These are phyloP conservation scores for Globisporangium cystogenes DNA, from an alignment of 352 stramenopile species.

Conservation along the genomic window DNA sequence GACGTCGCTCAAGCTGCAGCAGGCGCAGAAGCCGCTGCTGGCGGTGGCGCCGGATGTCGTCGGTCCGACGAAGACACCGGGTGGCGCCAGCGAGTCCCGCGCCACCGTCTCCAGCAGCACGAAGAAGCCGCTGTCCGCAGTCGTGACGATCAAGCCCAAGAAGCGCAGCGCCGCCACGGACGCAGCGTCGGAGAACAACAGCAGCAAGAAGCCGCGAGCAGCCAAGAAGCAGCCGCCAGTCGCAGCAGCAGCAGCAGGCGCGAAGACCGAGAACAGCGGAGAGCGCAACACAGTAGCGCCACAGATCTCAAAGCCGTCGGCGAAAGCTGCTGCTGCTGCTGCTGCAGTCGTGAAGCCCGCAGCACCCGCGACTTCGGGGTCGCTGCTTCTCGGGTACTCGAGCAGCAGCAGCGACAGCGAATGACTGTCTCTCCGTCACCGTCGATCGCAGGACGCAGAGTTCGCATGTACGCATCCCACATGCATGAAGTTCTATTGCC, in stretches of 20 bases:
- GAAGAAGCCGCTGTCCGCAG: conserved; percentile 9
- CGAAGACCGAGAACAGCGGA: neutral
- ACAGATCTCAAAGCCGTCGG: neutral
- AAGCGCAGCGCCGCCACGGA: conserved; percentile 22
- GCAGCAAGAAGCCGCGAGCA: conserved; percentile 22
- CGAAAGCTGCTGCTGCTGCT: neutral
- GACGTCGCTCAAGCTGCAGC: conserved; percentile 50
- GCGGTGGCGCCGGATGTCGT: conserved; percentile 10
- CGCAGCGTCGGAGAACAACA: conserved; percentile 5
- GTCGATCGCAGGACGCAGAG: too few relatives aligned
- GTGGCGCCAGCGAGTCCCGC: neutral
- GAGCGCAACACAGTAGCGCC: neutral
- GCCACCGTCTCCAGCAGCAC: neutral
- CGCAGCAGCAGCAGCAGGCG: neutral
- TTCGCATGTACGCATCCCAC: neutral
- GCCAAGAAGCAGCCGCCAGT: conserved; percentile 12
- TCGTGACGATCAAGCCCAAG: conserved; percentile 51
- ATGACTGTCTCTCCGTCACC: too few relatives aligned
- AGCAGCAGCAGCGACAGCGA: conserved; percentile 34
- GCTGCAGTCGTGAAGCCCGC: conserved; percentile 2
- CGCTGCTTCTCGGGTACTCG: conserved; percentile 50
- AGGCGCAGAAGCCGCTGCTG: conserved; percentile 27
- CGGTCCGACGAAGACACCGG: neutral
- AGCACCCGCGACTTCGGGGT: neutral
- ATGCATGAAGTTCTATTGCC: neutral